Percentiles rank a stretch among this genome's conserved stretches.
Conservation (phyloP, 306 rosid genomes). For the Prunus dulcis region DNA sequence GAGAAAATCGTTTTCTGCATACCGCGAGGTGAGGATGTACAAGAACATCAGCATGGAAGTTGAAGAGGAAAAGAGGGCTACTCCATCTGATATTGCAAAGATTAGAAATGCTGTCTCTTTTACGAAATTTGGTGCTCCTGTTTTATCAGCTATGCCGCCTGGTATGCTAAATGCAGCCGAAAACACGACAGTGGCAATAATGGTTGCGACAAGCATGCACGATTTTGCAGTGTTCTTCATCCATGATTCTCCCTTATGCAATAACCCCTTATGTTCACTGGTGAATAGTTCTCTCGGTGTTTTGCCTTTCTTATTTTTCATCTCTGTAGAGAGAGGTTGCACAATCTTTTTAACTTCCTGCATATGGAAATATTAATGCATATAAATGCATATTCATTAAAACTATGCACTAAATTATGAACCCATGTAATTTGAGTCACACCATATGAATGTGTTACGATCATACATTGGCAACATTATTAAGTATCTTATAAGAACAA, state of each 20-base stretch:
- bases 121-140: constrained; percentile 3
- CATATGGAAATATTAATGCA: too few species aligned
- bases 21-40: constrained; percentile 49
- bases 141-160: constrained; percentile 28
- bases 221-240: constrained; percentile 48
- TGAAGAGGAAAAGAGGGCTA: constrained; percentile 44
- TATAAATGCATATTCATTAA: too few species aligned
- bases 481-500: too few species aligned
- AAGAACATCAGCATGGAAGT: constrained; percentile 43
- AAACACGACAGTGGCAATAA: constrained; percentile 49
- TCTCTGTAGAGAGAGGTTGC: constrained; percentile 23
- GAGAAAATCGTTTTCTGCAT: constrained; percentile 43
- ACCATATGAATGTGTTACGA: too few species aligned
- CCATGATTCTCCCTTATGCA: constrained; percentile 43
- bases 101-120: neutral
- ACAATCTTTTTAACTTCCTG: constrained; percentile 51
- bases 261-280: constrained; percentile 19
- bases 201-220: constrained; percentile 47
- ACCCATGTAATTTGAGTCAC: too few species aligned
- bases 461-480: too few species aligned
- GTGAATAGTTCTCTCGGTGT: constrained; percentile 48
- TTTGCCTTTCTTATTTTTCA: neutral
- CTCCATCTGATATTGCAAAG: constrained; percentile 38
- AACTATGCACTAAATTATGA: too few species aligned
- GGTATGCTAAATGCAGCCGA: constrained; percentile 47